Conservation (phyloP, 768 basidiomycete genomes). For the Cystobasidium tubakii region DNA sequence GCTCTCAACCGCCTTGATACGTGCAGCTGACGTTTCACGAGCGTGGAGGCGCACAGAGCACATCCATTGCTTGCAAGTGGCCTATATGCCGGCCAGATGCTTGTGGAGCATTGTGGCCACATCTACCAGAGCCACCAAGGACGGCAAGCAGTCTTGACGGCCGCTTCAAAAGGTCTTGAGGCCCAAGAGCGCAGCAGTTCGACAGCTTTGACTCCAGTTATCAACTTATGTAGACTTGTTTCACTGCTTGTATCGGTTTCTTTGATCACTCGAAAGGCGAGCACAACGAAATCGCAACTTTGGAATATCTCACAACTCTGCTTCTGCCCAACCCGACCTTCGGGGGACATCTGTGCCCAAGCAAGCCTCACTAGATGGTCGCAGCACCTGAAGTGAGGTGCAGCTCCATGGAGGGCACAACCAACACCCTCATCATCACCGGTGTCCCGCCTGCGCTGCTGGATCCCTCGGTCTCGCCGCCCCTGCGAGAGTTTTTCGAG, state of each 20-base stretch:
- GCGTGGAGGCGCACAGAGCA: not conserved
- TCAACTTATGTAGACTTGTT: too few relatives aligned
- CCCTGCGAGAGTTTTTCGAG: conserved; percentile 61
- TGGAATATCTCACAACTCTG: not conserved
- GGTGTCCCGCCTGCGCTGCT: conserved; percentile 72
- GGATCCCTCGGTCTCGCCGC: conserved; percentile 50
- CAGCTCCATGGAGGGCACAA: conserved; percentile 47
- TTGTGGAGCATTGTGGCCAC: not conserved
- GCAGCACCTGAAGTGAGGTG: conserved; percentile 23
- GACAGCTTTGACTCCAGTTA: too few relatives aligned
- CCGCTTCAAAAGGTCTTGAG: too few relatives aligned
- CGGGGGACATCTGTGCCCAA: not conserved
- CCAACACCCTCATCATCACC: conserved; percentile 81
- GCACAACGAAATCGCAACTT: not conserved
- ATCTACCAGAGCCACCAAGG: conserved; percentile 12
- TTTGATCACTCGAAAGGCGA: not conserved
- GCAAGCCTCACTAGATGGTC: conserved; percentile 6
- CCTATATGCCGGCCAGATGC: not conserved
- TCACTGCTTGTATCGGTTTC: not conserved
- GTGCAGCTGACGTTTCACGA: not conserved
- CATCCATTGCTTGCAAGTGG: not conserved
- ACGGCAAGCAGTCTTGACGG: not conserved
- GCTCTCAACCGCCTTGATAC: not conserved
- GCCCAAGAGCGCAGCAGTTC: too few relatives aligned
- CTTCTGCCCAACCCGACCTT: not conserved